Percentiles rank a stretch among this genome's conserved stretches.
Conservation (phyloP, 495 filamentous ascomycete species). For the Amorphotheca resinae region DNA sequence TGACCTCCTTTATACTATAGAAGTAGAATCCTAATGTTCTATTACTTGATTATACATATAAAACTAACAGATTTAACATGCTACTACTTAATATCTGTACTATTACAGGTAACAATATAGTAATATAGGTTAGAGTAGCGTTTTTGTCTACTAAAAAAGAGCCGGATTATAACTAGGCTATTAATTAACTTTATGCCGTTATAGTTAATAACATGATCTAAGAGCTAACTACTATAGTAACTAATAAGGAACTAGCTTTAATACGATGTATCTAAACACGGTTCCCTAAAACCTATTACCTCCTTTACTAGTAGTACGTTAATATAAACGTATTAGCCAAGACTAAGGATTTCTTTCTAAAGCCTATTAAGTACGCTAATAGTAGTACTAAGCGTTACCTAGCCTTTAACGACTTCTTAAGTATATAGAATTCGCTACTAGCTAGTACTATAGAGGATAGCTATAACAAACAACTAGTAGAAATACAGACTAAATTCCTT, state of each 20-base stretch:
- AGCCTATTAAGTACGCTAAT: background rate
- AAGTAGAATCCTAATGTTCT: conserved; percentile 7
- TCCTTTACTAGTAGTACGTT: conserved; percentile 6
- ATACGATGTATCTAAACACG: background rate
- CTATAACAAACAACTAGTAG: background rate
- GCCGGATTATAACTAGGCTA: background rate
- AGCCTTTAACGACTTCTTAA: background rate
- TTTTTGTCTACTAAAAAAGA: conserved; percentile 10
- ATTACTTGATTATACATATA: conserved; percentile 12
- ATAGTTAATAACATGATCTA: background rate
- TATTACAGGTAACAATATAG: conserved; percentile 8
- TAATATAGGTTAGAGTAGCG: conserved; percentile 3
- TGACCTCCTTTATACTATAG: background rate
- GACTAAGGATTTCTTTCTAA: conserved; percentile 1
- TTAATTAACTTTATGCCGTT: background rate
- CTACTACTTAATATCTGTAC: conserved; percentile 9
- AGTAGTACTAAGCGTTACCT: background rate
- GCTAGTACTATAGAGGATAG: background rate
- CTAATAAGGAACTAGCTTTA: background rate
- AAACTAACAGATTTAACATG: conserved; percentile 16
- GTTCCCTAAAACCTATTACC: background rate
- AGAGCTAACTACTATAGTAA: background rate
- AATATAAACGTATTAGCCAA: conserved; percentile 10
- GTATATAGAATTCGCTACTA: background rate
- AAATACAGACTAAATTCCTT: background rate